phyloP scores from a whole-genome alignment of 345 rosid species.

The Pseudoturritis turrita region DNA sequence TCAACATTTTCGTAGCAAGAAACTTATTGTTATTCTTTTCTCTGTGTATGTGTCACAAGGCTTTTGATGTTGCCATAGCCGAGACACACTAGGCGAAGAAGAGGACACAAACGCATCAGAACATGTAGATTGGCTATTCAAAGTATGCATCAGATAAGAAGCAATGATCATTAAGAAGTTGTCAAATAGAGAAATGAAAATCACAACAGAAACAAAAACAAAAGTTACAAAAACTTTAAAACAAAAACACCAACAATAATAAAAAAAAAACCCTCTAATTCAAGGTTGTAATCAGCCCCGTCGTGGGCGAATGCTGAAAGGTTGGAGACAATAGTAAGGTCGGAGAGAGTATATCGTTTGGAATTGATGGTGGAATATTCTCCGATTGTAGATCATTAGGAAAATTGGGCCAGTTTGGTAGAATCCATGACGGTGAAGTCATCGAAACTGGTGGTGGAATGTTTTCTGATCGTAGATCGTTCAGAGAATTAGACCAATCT shows the following conservation, averaged over 20 bases:
- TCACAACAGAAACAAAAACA: neutral
- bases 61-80: constrained; percentile 85
- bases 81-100: constrained; percentile 86
- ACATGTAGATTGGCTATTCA: too few species aligned
- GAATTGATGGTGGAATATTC: too few species aligned
- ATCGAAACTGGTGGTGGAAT: neutral
- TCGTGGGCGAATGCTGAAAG: neutral
- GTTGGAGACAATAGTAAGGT: neutral
- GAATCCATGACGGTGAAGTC: neutral
- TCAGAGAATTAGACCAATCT: too few species aligned
- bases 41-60: constrained; percentile 37
- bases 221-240: neutral
- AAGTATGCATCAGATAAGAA: too few species aligned
- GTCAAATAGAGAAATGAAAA: neutral
- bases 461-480: too few species aligned
- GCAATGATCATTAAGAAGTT: neutral
- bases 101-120: too few species aligned
- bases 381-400: neutral
- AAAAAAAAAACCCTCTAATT: neutral
- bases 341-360: neutral
- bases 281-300: neutral
- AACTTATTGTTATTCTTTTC: neutral
- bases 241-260: neutral
- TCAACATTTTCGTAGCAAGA: neutral
- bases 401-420: too few species aligned